These are phyloP conservation scores for Leishmania aethiopica DNA, from an alignment of 208 protist species.

Conservation along the genomic window DNA sequence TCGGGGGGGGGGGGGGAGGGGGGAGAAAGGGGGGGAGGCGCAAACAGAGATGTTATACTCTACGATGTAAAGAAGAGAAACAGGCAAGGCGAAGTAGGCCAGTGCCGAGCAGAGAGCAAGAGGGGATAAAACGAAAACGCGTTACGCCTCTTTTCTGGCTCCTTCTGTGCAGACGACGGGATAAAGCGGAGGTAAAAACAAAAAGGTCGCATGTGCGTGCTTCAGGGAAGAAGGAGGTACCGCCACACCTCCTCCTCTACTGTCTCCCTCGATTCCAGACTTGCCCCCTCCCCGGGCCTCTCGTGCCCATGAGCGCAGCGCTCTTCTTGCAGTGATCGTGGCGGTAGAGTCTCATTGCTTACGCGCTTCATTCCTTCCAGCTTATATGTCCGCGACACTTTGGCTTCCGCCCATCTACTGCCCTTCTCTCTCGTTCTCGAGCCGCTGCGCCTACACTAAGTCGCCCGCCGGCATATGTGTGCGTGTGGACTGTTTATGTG, in stretches of 20 bases:
- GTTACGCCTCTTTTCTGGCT: too few species aligned
- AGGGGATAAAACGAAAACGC: too few species aligned
- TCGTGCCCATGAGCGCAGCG: background rate
- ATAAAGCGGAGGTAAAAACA: background rate
- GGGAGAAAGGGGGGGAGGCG: too few species aligned
- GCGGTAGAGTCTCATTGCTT: background rate
- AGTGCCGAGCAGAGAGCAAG: too few species aligned
- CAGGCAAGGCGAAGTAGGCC: too few species aligned
- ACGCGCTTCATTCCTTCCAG: background rate
- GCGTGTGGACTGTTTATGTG: background rate
- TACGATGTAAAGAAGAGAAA: too few species aligned
- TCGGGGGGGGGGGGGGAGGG: background rate
- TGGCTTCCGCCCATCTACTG: background rate
- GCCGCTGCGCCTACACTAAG: background rate
- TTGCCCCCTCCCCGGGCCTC: background rate
- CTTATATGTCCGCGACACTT: background rate
- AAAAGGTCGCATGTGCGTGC: background rate
- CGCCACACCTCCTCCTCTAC: background rate
- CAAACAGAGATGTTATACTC: too few species aligned
- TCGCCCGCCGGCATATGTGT: background rate
- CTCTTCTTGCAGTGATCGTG: background rate
- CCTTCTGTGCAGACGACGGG: background rate
- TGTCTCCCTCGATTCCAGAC: background rate
- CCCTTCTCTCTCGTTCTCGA: background rate
- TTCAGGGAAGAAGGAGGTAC: background rate